phyloP scores from a whole-genome alignment of 352 stramenopile species.

The Aphanomyces invadans region DNA sequence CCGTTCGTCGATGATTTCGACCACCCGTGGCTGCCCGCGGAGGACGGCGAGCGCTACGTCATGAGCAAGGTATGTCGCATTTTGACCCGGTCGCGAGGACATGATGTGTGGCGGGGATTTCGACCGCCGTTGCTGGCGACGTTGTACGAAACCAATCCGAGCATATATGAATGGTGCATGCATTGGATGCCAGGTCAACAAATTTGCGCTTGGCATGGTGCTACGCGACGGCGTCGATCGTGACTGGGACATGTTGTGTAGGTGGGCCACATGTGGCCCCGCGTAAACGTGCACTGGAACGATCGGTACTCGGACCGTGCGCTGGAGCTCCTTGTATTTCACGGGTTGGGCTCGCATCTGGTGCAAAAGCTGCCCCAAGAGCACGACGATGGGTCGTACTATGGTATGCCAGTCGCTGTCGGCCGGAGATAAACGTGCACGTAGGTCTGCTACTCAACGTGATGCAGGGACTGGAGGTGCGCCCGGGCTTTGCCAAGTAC shows the following conservation, averaged over 20 bases:
- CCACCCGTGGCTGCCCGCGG: constrained; percentile 17
- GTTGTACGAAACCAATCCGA: constrained; percentile 23
- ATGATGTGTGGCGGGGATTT: background rate
- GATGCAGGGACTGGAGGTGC: background rate
- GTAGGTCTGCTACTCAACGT: constrained; percentile 4
- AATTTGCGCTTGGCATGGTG: background rate
- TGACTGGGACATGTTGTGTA: background rate
- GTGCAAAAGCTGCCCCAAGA: constrained; percentile 8
- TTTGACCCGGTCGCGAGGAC: background rate
- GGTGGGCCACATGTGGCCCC: constrained; percentile 12
- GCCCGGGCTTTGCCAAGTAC: constrained; percentile 19
- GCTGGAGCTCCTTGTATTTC: constrained; percentile 9
- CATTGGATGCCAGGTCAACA: background rate
- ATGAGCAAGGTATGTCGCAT: constrained; percentile 16
- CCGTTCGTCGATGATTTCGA: constrained; percentile 22
- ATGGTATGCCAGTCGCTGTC: no score
- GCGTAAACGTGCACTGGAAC: constrained; percentile 13
- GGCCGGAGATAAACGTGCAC: no score
- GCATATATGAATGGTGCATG: background rate
- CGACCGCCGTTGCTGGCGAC: constrained; percentile 5
- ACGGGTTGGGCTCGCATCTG: constrained; percentile 7
- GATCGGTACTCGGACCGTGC: constrained; percentile 16
- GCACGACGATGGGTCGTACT: constrained; percentile 16
- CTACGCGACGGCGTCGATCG: background rate
- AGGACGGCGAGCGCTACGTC: constrained; percentile 21